Base-by-base conservation (phyloP, 495 filamentous ascomycete species). In the Aspergillus cavernicola region DNA sequence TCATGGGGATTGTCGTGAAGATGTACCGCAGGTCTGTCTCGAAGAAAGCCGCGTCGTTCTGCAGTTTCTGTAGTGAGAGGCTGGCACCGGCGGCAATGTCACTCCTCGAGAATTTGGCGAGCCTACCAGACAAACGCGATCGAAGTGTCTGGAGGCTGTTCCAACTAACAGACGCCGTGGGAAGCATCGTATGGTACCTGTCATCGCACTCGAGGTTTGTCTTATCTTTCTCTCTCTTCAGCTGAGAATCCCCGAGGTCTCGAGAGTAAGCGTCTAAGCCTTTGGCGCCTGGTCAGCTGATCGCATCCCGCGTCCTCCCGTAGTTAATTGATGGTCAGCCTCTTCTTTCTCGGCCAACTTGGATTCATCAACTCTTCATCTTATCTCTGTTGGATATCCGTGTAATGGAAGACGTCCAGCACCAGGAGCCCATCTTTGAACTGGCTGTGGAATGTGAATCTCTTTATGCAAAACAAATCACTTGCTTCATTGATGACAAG, bases 31-130 rank as follows among this genome's bases (percentile, higher is more conserved):
- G 22, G 16, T 48, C 45, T 4, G 45, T 16, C 45, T 48, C 45
- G 29, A 48, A 48, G 45, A 48, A 48, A 15, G 16, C 45, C 4
- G 45, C 31, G 11, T 48, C 29, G 31, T 48, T 36, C 33, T 48
- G 45, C 29, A 11, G 12, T 10, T 19, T 19, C 45, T 22, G 45
- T 7, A 15, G 12, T 9, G 15, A 15, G 45, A 12, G 18, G 11
- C 22, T 19, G 9, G 24, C 24, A 28, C 22, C 2, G 6, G 43
- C 11, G 29, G 5, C 18, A 7, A 3, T 5, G 7, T 36, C 45
- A 20, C n/a, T 18, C 18, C 31, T 36, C 20, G 16, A 13, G 11
- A 48, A 48, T 37, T 28, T 48, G 9, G 4, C 16, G 4, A 48
- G 33, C 22, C 31, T 19, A 5, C 19, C 33, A 23, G 45, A 24